These are phyloP conservation scores for Gossypium turneri DNA, from an alignment of 345 rosid genomes.

Conservation along the genomic window DNA sequence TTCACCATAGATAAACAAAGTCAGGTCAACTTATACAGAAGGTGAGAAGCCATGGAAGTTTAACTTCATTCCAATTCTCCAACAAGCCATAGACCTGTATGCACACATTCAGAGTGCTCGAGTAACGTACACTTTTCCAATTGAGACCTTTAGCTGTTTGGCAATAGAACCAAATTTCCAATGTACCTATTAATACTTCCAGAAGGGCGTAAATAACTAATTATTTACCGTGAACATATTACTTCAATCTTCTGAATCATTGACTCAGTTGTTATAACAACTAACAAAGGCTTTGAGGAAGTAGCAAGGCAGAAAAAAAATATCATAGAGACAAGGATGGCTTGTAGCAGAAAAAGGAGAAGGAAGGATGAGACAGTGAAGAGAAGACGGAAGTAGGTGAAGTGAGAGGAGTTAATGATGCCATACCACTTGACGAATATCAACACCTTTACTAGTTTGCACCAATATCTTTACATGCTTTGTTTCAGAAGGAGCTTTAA, in stretches of 20 bases:
- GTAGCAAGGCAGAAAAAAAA: neutral
- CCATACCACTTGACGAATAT: slow-evolving; percentile 95
- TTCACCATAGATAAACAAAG: neutral
- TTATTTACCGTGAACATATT: neutral
- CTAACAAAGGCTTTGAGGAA: neutral
- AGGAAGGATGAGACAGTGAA: neutral
- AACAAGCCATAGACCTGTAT: neutral
- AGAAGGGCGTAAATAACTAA: neutral
- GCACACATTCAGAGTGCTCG: no score
- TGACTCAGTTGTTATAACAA: neutral
- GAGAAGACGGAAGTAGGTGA: neutral
- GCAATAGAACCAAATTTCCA: neutral
- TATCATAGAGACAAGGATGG: neutral
- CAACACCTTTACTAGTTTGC: slow-evolving; percentile 57
- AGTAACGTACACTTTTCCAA: neutral
- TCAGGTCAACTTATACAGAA: neutral
- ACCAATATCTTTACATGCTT: slow-evolving; percentile 65
- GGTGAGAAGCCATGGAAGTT: neutral
- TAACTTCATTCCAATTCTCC: slow-evolving; percentile 4
- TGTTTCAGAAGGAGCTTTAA: slow-evolving; percentile 32
- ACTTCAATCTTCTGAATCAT: neutral
- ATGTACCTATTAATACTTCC: neutral
- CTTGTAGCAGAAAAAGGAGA: neutral
- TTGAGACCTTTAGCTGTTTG: neutral
- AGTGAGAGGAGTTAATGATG: slow-evolving; percentile 12